phyloP scores from a whole-genome alignment of 2,329 filamentous ascomycete genomes.

The Rosellinia necatrix region DNA sequence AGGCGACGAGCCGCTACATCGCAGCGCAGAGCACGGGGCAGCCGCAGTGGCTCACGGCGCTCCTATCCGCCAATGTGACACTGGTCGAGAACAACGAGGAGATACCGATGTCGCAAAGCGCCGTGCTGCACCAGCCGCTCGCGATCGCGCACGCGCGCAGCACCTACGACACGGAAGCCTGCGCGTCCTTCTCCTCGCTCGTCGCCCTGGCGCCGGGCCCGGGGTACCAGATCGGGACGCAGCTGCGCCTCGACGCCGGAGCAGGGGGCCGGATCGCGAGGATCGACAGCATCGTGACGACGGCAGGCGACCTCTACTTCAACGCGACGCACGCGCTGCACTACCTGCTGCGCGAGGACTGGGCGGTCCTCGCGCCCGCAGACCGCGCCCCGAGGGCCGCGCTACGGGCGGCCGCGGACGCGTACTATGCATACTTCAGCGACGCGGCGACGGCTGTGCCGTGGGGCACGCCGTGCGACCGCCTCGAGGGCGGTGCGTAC shows the following conservation, averaged over 20 bases:
- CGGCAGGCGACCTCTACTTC: conserved; percentile 39
- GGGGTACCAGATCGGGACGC: conserved; percentile 37
- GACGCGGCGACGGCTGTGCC: conserved; percentile 35
- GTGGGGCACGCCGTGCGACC: conserved; percentile 42
- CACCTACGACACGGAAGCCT: conserved; percentile 36
- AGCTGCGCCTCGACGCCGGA: conserved; percentile 31
- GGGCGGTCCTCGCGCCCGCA: conserved; percentile 30
- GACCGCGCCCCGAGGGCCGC: conserved; percentile 31
- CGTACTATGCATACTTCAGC: conserved; percentile 41
- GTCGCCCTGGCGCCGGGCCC: conserved; percentile 14
- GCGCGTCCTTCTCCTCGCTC: conserved; percentile 30
- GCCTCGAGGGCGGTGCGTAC: conserved; percentile 38
- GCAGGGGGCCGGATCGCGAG: conserved; percentile 25
- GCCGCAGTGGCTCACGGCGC: conserved; percentile 24
- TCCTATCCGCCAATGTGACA: conserved; percentile 18
- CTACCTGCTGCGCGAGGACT: conserved; percentile 36
- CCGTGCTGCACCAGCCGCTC: conserved; percentile 17
- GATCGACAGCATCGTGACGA: conserved; percentile 38
- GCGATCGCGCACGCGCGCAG: conserved; percentile 25
- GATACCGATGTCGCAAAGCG: conserved; percentile 7
- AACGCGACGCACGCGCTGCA: conserved; percentile 40
- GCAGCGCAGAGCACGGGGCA: conserved; percentile 34
- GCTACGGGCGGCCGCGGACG: conserved; percentile 38
- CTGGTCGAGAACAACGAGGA: conserved; percentile 29
- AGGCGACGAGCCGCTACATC: conserved; percentile 35